Base-by-base conservation (phyloP, 2,329 filamentous ascomycete species). In the Nothophaeocryptopus gaeumannii region DNA sequence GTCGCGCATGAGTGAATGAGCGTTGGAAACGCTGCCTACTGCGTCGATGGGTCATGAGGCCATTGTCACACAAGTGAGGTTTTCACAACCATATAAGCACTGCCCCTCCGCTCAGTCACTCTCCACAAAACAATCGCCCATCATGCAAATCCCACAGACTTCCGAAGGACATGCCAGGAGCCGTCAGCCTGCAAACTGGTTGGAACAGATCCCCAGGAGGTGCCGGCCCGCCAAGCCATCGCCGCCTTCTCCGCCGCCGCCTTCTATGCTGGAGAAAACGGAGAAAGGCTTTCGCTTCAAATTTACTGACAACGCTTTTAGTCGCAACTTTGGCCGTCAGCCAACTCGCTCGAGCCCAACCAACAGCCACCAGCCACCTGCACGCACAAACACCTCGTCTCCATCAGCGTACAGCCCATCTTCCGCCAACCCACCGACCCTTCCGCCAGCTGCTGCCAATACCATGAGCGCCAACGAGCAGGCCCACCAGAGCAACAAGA, bases 401-500 rank as follows among this genome's bases (percentile, higher is more conserved):
- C 64, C 67, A 15, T 61, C 62, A 20, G 58, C 58, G 11, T 65
- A 65, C 58, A 65, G 61, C 46, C 58, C 61, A 26, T 58, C 63
- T 33, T 61, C 55, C 32, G 58, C 62, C 41, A 57, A 55, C 34
- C 58, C 61, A 45, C 63, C 60, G 45, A 56, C 42, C 48, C 57
- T 62, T 31, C 60, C 62, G 43, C 50, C 53, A 37, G 54, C 70
- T 61, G 13, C 56, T n/a, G 40, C 49, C 51, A 79, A 83, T 65
- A 83, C 81, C 54, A 84, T 89, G 71, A 81, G 84, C 42, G 81
- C 86, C 74, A 84, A 87, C 63, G 78, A 84, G 62, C 78, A 62
- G 74, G 77, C 66, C 38, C 59, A 62, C 29, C 66, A 70, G 49
- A 65, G 65, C 51, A 63, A 65, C 55, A 59, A 66, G 51, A 36